A percentile compares a stretch with the other conserved stretches of the same genome.
phyloP scores from a whole-genome alignment of 768 basidiomycete genomes.

The Suillus clintonianus region DNA sequence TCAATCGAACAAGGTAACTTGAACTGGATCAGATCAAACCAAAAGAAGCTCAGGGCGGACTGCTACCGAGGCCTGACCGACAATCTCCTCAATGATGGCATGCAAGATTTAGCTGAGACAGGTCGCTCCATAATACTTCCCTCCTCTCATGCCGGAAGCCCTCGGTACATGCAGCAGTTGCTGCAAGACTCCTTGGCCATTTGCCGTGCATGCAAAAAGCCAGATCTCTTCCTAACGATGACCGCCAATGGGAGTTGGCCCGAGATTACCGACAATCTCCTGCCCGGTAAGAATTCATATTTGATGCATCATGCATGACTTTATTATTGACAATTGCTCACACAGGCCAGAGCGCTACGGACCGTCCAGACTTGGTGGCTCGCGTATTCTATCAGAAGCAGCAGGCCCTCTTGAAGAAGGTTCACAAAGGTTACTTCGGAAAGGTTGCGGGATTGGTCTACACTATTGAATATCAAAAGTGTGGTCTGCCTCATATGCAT shows the following conservation, averaged over 20 bases:
- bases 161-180: constrained; percentile 43
- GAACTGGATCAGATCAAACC: constrained; percentile 34
- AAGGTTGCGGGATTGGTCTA: constrained; percentile 44
- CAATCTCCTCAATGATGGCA: constrained; percentile 21
- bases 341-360: constrained; percentile 34
- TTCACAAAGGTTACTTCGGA: constrained; percentile 46
- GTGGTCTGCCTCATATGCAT: constrained; percentile 58
- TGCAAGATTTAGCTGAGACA: constrained; percentile 28
- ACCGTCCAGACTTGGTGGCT: constrained; percentile 49
- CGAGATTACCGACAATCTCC: constrained; percentile 41
- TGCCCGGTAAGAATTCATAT: constrained; percentile 26
- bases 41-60: constrained; percentile 34
- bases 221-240: constrained; percentile 53
- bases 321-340: neutral
- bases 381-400: constrained; percentile 48
- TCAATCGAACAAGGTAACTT: constrained; percentile 42
- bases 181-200: constrained; percentile 52
- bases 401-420: constrained; percentile 34
- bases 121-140: constrained; percentile 41
- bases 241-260: constrained; percentile 54
- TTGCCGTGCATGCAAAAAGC: constrained; percentile 32
- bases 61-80: constrained; percentile 37
- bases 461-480: constrained; percentile 60
- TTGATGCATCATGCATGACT: neutral
- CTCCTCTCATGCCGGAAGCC: constrained; percentile 41